Evolutionary conservation across 495 filamentous ascomycete species (phyloP), one percentile per base, ranked within the genome.

Genomic region (Polyplosphaeria fusca): DNA sequence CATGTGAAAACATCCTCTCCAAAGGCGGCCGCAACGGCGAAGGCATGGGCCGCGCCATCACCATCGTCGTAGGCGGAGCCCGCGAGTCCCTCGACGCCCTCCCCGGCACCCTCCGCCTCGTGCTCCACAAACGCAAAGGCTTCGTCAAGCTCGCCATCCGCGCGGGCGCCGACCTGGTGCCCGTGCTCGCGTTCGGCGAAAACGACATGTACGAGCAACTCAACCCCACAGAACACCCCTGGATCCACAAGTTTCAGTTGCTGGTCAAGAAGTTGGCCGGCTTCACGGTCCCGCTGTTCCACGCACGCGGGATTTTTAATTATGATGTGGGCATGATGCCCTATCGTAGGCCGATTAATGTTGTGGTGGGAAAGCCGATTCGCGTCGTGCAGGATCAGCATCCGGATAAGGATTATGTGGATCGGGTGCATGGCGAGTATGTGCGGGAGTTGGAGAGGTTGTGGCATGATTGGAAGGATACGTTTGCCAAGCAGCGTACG

Each of bases 261-360:
- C 71, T 85, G 12, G 74, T 93, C 25, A 92, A 97, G 74, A 84
- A 82, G 52, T 73, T 85, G 1, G 76, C 93, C 70, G 93, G 93
- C n/a, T 98, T 96, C 64, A 97, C 93, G 0, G 77, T 97, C 2
- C 93, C 93, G 2, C 72, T 96, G 25, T 84, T 96, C 53, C 91
- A 95, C 72, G 91, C 91, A 1, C 70, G 90, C 14, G 93, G 93
- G 1, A 85, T 97, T 7, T 96, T 97, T 71, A 98, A 98, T 66
- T 97, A 98, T 60, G 93, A 98, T 68, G 88, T 96, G 1, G 93
- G 93, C 0, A 67, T 97, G 48, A 87, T 97, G 88, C 93, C 93
- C 5, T 97, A 97, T 71, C 81, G 94, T 28, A 75, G 84, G 30
- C 85, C 90, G 14, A 61, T 98, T 37, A 92, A 97, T 65, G 79